Conservation (phyloP, 306 rosid genomes). For the Calophaca sinica region DNA sequence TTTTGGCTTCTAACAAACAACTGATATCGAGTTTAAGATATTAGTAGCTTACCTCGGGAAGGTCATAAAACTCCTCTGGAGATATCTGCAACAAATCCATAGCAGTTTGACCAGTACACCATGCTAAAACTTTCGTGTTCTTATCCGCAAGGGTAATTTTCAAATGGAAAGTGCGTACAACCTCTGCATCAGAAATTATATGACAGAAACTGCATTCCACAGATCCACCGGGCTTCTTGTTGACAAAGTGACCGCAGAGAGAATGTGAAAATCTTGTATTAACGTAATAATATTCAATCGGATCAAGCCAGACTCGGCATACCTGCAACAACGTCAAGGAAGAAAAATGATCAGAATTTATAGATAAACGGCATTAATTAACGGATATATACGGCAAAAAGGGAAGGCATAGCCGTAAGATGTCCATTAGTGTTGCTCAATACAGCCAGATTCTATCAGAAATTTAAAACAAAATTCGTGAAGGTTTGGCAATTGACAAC, state of each 20-base stretch:
- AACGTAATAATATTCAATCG: conserved; percentile 64
- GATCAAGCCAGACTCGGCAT: conserved; percentile 72
- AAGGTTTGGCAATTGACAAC: too few species aligned
- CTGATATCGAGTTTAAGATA: conserved; percentile 16
- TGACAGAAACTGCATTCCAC: conserved; percentile 78
- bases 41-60: conserved; percentile 74
- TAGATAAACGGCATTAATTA: not conserved
- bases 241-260: conserved; percentile 80
- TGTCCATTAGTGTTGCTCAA: too few species aligned
- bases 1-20: conserved; percentile 21
- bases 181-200: conserved; percentile 55
- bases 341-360: conserved; percentile 39
- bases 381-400: conserved; percentile 4
- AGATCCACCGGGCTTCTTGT: conserved; percentile 52
- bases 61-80: conserved; percentile 80
- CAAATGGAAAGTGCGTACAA: conserved; percentile 70
- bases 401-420: not conserved
- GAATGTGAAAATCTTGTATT: conserved; percentile 75
- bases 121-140: conserved; percentile 72
- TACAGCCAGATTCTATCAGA: too few species aligned
- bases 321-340: conserved; percentile 56
- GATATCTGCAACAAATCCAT: conserved; percentile 90
- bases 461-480: too few species aligned
- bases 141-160: conserved; percentile 86
- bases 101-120: conserved; percentile 92